These are phyloP conservation scores for Ulota crispa DNA, from an alignment of 225 moss, liverwort and hornwort genomes.

Conservation along the genomic window DNA sequence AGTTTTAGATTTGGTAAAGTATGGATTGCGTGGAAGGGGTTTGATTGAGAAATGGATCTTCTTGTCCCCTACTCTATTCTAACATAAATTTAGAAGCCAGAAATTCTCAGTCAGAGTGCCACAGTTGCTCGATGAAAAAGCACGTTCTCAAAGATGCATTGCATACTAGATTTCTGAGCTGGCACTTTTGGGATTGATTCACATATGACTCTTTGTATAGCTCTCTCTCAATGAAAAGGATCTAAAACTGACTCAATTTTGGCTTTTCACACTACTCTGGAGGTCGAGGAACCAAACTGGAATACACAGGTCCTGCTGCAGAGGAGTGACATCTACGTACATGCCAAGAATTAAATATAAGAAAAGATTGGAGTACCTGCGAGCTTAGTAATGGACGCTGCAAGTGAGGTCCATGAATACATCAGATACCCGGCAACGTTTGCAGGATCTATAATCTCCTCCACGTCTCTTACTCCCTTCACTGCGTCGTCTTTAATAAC, in stretches of 20 bases:
- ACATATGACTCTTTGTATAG: neutral
- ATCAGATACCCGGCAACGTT: conserved; percentile 68
- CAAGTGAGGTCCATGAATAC: conserved; percentile 75
- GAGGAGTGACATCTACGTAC: neutral
- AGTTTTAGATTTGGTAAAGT: too few relatives aligned
- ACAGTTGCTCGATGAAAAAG: neutral
- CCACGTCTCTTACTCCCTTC: conserved; percentile 26
- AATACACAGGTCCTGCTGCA: conserved; percentile 4
- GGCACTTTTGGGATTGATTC: neutral
- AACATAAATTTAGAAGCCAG: neutral
- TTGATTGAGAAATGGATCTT: too few relatives aligned
- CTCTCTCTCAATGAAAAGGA: neutral
- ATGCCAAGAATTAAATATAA: conserved; percentile 2
- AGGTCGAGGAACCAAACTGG: neutral
- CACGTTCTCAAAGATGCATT: neutral
- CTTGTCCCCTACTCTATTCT: too few relatives aligned
- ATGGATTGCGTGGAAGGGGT: too few relatives aligned
- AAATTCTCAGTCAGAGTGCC: neutral
- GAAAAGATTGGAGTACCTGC: conserved; percentile 45
- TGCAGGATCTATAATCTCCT: conserved; percentile 38
- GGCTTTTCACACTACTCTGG: neutral
- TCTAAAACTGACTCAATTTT: neutral
- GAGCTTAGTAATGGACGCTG: conserved; percentile 82
- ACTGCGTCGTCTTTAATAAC: conserved; percentile 50
- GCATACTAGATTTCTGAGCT: neutral